phyloP scores from a whole-genome alignment of 176 grass and related monocot species.

The Triticum dicoccoides region DNA sequence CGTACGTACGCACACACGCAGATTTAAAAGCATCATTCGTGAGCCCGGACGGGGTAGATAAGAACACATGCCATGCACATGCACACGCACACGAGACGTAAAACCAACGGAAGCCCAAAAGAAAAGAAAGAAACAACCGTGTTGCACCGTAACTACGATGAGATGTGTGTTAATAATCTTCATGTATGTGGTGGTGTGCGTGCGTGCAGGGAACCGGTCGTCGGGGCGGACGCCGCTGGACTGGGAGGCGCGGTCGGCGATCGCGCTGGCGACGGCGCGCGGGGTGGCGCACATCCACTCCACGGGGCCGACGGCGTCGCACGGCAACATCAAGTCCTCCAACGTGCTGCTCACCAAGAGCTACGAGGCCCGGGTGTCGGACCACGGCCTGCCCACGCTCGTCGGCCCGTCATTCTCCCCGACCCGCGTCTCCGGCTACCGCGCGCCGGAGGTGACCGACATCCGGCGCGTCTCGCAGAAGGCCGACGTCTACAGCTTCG shows the following conservation, averaged over 20 bases:
- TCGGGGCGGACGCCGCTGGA: slow-evolving; percentile 79
- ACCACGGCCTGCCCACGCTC: slow-evolving; percentile 85
- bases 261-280: slow-evolving; percentile 64
- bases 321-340: slow-evolving; percentile 99
- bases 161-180: too few relatives aligned
- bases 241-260: slow-evolving; percentile 79
- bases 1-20: background rate
- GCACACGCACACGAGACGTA: slow-evolving; percentile 17
- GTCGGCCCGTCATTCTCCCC: slow-evolving; percentile 60
- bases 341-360: slow-evolving; percentile 92
- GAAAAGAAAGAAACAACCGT: background rate
- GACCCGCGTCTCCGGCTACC: slow-evolving; percentile 72
- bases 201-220: slow-evolving; percentile 70
- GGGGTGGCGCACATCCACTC: slow-evolving; percentile 86
- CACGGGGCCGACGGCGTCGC: slow-evolving; percentile 54
- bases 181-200: too few relatives aligned
- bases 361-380: slow-evolving; percentile 82
- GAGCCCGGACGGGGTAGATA: background rate
- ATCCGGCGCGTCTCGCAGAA: slow-evolving; percentile 70
- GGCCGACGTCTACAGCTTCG: slow-evolving; percentile 82
- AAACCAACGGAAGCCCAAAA: background rate
- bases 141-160: background rate
- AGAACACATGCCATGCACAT: background rate
- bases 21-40: slow-evolving; percentile 29
- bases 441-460: slow-evolving; percentile 94